Evolutionary conservation across 169 alveolate genomes (phyloP), one percentile per base, ranked within the genome.

Genomic region (Plasmodium berghei): DNA sequence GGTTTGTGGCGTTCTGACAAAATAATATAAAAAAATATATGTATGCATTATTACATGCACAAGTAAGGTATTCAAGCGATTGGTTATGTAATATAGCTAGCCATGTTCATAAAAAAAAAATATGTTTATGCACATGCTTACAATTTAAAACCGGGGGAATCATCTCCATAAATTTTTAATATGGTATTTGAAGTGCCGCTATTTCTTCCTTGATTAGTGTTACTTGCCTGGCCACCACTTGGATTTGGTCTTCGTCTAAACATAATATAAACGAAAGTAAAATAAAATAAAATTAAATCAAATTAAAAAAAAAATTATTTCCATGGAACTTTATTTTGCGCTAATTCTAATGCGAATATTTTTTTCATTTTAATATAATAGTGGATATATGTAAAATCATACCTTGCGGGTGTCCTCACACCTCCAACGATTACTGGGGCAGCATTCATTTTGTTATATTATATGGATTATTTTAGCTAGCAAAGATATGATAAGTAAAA

Each of bases 1-100:
- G 16, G 96, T 87, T 73, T 93, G 96, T 22, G 94, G 96, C 8
- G 94, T 92, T 91, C 96, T 93, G 62, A 40, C 42, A 42, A 56
- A 48, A 42, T 20, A 58, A 67, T 20, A 73, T 26, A 59, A 40
- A 20, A 52, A 16, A 16, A 52, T 16, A 16, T 12, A 16, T 52
- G 59, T 52, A 16, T 52, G 1, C 59, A 52, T 16, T 52, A 16
- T 16, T 14, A 14, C 20, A 16, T 12, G 20, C 59, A 52, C 59
- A 52, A 14, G 20, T 16, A 12, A 52, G 59, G 59, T 14, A 52
- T 12, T 52, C 59, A 8, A 14, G 20, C 59, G 59, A 4, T 52
- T 22, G 26, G 1, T 49, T 52, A 16, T 12, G 22, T 52, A 6
- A 52, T 14, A 4, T 52, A 52, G 20, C 18, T 64, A 20, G 54